Evolutionary conservation across 441 rosid genomes (phyloP), one percentile per base, ranked within the genome.

Genomic region (Manihot esculenta): DNA sequence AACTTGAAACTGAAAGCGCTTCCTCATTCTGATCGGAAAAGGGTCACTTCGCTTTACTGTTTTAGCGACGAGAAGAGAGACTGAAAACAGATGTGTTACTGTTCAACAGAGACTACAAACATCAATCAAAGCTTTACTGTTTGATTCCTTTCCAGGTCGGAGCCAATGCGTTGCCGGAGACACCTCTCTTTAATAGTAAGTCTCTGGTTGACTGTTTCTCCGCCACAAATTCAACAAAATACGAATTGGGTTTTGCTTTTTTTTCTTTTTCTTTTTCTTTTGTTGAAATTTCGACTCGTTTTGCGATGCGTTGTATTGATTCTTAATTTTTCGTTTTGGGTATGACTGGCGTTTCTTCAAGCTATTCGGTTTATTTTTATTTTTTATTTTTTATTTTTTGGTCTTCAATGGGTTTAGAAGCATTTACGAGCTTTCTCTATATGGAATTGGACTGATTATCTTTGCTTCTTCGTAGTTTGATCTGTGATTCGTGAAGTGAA

Each of bases 281-380:
- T 33, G n/a, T 45, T 45, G 67, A 42, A 63, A 35, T 23, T 70
- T 42, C 14, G 26, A 18, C n/a, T 70, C 65, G 5, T 30, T 71
- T 20, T 57, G 33, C 48, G 67, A 27, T 73, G 62, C 51, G 49
- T 61, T 74, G 61, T 47, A 27, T 26, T 68, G 44, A 11, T 26
- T 44, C 14, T 15, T 41, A 13, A 1, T 6, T n/a, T 41, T 9
- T 7, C 3, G 15, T 53, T 55, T 48, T 11, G 24, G 11, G 58
- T 48, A 65, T 30, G 24, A 66, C 35, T 26, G 44, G 66, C 51
- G 27, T 63, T 63, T 45, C 9, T 13, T 45, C 12, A 63, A 63
- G 71, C 62, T 35, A 10, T 30, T 56, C 44, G 12, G 12, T 49
- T 6, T 3, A 27, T 33, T 50, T 60, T 13, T 38, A 0, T 42